A percentile compares a stretch with the other conserved stretches of the same genome.
phyloP scores from a whole-genome alignment of 192 early-diverging fungal genomes.

The Coemansia sp. region DNA sequence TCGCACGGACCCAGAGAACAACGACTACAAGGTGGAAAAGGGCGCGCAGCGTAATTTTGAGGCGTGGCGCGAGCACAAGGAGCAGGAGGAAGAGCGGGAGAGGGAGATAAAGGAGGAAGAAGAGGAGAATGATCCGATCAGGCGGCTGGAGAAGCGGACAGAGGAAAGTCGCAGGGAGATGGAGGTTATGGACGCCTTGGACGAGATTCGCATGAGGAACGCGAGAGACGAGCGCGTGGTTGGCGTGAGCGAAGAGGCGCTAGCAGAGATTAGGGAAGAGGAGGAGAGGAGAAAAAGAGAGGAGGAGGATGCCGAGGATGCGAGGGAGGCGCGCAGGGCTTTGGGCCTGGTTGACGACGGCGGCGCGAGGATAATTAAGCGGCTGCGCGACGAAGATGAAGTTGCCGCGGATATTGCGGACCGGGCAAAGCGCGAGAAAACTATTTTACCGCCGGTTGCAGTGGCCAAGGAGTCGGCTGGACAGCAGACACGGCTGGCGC shows the following conservation, averaged over 20 bases:
- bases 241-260: constrained; percentile 23
- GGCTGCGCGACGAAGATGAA: constrained; percentile 20
- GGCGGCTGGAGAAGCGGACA: constrained; percentile 92
- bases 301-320: constrained; percentile 13
- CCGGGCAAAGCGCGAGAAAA: too few species aligned
- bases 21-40: constrained; percentile 91
- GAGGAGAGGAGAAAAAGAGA: constrained; percentile 11
- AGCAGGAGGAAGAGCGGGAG: constrained; percentile 58
- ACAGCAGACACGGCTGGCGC: constrained; percentile 6
- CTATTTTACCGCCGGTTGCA: not conserved
- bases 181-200: constrained; percentile 95
- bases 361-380: constrained; percentile 37
- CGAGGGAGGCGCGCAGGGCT: constrained; percentile 20
- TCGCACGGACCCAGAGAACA: constrained; percentile 94
- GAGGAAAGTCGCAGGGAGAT: constrained; percentile 93
- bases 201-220: constrained; percentile 90
- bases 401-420: not conserved
- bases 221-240: constrained; percentile 73
- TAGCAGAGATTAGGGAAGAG: constrained; percentile 12
- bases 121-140: constrained; percentile 93
- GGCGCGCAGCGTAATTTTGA: constrained; percentile 95
- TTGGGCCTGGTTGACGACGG: constrained; percentile 20
- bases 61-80: constrained; percentile 78
- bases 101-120: constrained; percentile 65
- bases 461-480: not conserved